phyloP scores from a whole-genome alignment of 495 filamentous ascomycete genomes.

The Xylaria curta region DNA sequence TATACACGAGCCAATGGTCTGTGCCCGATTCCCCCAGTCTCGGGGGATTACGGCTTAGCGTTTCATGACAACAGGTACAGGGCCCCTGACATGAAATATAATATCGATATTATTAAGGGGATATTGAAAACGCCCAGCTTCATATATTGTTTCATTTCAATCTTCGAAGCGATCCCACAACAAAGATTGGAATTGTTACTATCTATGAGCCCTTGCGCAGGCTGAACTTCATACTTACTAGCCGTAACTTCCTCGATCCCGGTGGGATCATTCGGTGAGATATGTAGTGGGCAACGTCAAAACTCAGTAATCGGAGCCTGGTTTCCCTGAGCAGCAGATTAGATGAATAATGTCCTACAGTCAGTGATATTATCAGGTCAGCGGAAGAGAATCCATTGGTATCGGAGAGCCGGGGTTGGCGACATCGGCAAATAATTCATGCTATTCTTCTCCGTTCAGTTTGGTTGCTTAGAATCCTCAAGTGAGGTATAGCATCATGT shows the following conservation, averaged over 20 bases:
- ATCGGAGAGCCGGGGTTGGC: neutral
- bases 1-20: no score
- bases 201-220: neutral
- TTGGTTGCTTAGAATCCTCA: neutral
- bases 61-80: neutral
- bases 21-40: no score
- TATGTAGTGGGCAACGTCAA: neutral
- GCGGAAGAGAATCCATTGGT: neutral
- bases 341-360: neutral
- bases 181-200: neutral
- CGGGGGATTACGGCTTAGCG: no score
- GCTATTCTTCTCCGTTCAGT: neutral
- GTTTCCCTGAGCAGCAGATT: neutral
- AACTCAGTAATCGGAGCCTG: neutral
- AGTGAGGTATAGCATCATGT: neutral
- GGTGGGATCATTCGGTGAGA: neutral
- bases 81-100: neutral
- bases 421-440: neutral
- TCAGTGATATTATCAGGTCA: neutral
- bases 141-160: neutral
- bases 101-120: neutral
- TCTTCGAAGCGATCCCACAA: neutral
- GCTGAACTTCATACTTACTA: neutral
- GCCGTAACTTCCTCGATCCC: neutral
- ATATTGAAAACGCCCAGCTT: neutral